phyloP scores from a whole-genome alignment of 2,329 filamentous ascomycete genomes.

The Pseudogymnoascus sp. region DNA sequence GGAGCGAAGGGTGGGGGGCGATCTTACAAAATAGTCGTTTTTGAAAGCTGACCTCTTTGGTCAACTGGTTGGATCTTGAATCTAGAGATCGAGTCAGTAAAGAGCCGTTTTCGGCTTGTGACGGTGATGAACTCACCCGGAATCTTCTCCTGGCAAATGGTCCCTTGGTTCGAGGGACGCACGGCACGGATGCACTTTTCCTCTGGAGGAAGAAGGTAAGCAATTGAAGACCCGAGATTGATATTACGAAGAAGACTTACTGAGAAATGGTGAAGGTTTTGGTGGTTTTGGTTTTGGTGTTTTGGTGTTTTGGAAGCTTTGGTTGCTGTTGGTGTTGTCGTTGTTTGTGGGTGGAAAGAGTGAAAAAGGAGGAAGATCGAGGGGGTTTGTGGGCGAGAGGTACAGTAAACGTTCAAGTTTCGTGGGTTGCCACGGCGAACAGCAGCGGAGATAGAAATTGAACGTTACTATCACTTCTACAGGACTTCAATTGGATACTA shows the following conservation, averaged over 20 bases:
- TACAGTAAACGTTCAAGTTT: not conserved
- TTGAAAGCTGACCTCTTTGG: not conserved
- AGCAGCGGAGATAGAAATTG: not conserved
- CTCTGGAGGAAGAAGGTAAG: not conserved
- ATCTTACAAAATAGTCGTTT: not conserved
- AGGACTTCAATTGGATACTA: not conserved
- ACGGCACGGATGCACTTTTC: not conserved
- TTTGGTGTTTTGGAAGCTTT: not conserved
- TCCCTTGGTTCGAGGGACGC: slow-evolving; percentile 2
- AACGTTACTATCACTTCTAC: not conserved
- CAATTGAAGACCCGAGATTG: not conserved
- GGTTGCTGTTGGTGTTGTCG: not conserved
- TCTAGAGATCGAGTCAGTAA: not conserved
- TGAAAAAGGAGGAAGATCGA: not conserved
- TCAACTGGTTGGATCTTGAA: not conserved
- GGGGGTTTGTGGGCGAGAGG: not conserved
- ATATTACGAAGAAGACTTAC: not conserved
- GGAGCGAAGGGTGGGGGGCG: not conserved
- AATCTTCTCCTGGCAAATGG: not conserved
- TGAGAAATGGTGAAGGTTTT: not conserved
- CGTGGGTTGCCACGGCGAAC: not conserved
- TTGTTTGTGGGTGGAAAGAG: not conserved
- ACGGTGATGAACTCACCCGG: not conserved
- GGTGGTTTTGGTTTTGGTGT: not conserved
- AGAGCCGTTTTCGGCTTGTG: not conserved